Evolutionary conservation across 495 filamentous ascomycete species (phyloP).

Genomic region (Penicillium alfredii): DNA sequence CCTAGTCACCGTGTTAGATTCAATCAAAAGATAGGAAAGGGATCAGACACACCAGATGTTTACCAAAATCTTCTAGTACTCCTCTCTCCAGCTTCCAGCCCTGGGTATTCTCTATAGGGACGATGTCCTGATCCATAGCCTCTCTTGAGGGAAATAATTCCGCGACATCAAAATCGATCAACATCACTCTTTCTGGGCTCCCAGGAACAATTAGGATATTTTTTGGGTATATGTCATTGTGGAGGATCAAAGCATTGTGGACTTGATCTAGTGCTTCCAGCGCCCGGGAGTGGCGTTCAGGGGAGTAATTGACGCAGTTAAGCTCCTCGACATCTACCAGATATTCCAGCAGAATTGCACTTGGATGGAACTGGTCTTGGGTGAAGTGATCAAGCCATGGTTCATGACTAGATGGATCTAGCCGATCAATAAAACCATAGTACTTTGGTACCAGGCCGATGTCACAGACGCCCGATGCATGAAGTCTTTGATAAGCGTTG

Average conservation of each 20-base stretch:
- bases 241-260: constrained; percentile 5
- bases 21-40: constrained; percentile 4
- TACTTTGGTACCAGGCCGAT: constrained; percentile 7
- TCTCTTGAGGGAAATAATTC: constrained; percentile 1
- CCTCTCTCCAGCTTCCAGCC: constrained; percentile 9
- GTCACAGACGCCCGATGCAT: constrained; percentile 3
- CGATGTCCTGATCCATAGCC: constrained; percentile 4
- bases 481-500: constrained; percentile 9
- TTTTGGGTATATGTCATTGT: constrained; percentile 7
- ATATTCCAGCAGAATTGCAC: constrained; percentile 13
- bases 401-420: constrained; percentile 6
- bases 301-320: constrained; percentile 15
- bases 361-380: constrained; percentile 8
- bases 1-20: constrained; percentile 3
- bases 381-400: constrained; percentile 6
- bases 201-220: constrained; percentile 7
- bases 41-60: constrained; percentile 8
- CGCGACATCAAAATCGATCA: constrained; percentile 11
- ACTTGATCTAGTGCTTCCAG: constrained; percentile 6
- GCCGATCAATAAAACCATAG: constrained; percentile 12
- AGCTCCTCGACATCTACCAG: constrained; percentile 9
- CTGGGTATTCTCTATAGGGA: too few relatives aligned
- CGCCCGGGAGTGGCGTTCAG: constrained; percentile 1
- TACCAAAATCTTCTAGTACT: constrained; percentile 11
- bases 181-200: constrained; percentile 4